phyloP scores from a whole-genome alignment of 352 stramenopile species.

The Globisporangium nodosum region DNA sequence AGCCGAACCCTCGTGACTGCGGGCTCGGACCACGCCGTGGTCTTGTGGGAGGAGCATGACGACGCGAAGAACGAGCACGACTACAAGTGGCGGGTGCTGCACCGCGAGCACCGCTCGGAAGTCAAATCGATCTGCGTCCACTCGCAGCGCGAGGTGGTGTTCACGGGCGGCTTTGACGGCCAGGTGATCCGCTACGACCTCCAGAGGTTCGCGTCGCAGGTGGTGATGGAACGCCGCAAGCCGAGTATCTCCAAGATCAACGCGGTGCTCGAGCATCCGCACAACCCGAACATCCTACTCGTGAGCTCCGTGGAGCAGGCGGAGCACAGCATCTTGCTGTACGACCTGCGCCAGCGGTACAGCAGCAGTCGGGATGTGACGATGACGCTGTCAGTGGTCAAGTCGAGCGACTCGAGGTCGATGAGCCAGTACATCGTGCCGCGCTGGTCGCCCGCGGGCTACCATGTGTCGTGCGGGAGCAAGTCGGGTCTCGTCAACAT shows the following conservation, averaged over 20 bases:
- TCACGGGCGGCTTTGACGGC: slow-evolving; percentile 68
- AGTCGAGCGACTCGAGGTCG: slow-evolving; percentile 37
- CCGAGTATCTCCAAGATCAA: slow-evolving; percentile 84
- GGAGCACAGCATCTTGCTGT: slow-evolving; percentile 64
- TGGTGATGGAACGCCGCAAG: slow-evolving; percentile 67
- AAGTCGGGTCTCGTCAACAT: slow-evolving; percentile 64
- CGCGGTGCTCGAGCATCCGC: slow-evolving; percentile 69
- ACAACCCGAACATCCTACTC: slow-evolving; percentile 77
- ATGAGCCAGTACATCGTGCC: slow-evolving; percentile 86
- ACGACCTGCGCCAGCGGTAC: slow-evolving; percentile 65
- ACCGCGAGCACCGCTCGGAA: slow-evolving; percentile 73
- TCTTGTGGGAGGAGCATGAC: slow-evolving; percentile 72
- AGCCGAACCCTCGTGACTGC: slow-evolving; percentile 59
- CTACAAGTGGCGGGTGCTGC: slow-evolving; percentile 64
- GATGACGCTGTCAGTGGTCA: slow-evolving; percentile 65
- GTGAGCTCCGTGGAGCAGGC: slow-evolving; percentile 63
- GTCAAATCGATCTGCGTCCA: slow-evolving; percentile 74
- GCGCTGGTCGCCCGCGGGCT: slow-evolving; percentile 65
- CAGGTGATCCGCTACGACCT: slow-evolving; percentile 71
- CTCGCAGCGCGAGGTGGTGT: slow-evolving; percentile 57
- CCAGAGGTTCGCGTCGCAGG: slow-evolving; percentile 27
- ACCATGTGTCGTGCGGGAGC: slow-evolving; percentile 69
- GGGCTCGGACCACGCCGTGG: slow-evolving; percentile 61
- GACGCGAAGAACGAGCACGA: slow-evolving; percentile 22
- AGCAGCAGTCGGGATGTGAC: slow-evolving; percentile 19